Evolutionary conservation across 306 rosid species (phyloP), one percentile per base, ranked within the genome.

Genomic region (Corylus heterophylla): DNA sequence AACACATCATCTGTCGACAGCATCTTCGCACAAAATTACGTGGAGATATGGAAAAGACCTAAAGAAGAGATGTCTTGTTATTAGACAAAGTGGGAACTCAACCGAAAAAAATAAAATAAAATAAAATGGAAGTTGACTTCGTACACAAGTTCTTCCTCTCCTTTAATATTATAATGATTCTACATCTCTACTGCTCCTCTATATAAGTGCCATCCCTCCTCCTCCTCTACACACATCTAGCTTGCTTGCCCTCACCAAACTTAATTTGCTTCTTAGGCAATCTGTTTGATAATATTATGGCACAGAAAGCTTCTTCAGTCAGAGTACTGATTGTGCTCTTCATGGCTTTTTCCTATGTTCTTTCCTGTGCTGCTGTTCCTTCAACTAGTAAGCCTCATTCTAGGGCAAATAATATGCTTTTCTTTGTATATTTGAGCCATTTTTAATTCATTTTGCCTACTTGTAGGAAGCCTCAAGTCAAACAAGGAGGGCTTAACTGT

Each of bases 81-180:
- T 67, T 67, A 37, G 71, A 48, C 71, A 39, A 39, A 39, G 71
- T 67, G 71, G 50, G 71, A 67, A 9, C 71, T 39, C 27, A 67
- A 17, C 22, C 50, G 0, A 17, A 67, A 8, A 9, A 0, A n/a
- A 45, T 37, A 37, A 39, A 67, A 39, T 42, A n/a, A 10, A 22
- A 10, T 22, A 25, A 22, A 58, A 58, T 22, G 13, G 16, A 67
- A 67, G 71, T 39, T 67, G 50, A 67, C 71, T 67, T 17, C 5
- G 22, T 42, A 29, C 18, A 37, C 29, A 12, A 62, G 69, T 29
- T 3, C 44, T 3, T 39, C 5, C 44, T 4, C 44, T 39, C 35
- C 9, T 64, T 64, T 10, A 10, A 35, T 8, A 64, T 27, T 29
- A 6, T 12, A 25, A 27, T 61, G 27, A 27, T 12, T 61, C 68